These are phyloP conservation scores for Neopestalotiopsis clavispora DNA, from an alignment of 2,329 filamentous ascomycete species.

Conservation along the genomic window DNA sequence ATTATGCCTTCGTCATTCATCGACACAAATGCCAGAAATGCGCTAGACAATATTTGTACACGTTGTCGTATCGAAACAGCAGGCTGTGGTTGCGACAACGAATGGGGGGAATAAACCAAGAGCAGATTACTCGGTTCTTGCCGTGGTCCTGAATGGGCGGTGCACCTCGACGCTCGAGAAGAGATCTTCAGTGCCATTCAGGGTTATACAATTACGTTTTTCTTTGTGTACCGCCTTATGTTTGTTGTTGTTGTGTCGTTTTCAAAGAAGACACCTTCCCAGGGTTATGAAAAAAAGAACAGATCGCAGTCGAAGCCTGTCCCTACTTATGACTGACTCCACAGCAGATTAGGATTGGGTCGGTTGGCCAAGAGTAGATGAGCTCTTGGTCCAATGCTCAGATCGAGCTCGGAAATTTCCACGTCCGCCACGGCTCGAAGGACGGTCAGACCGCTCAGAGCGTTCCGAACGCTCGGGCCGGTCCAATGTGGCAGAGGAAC, in stretches of 20 bases:
- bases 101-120: background rate
- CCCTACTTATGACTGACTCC: background rate
- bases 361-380: conserved; percentile 13
- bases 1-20: background rate
- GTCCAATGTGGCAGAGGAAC: conserved; percentile 16
- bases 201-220: background rate
- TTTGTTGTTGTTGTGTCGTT: background rate
- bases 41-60: conserved; percentile 15
- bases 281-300: too few relatives aligned
- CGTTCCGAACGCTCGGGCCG: conserved; percentile 16
- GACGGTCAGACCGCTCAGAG: conserved; percentile 21
- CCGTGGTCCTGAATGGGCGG: background rate
- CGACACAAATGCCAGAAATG: conserved; percentile 4
- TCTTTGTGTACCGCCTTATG: background rate
- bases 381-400: conserved; percentile 31
- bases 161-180: background rate
- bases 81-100: background rate
- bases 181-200: background rate
- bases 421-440: conserved; percentile 22
- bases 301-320: background rate
- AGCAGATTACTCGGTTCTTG: background rate
- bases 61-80: conserved; percentile 4
- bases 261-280: background rate
- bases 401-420: conserved; percentile 26
- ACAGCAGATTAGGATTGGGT: conserved; percentile 4